Percentiles rank a stretch among this genome's conserved stretches.
These are phyloP conservation scores for Tribonema minus DNA, from an alignment of 108 stramenopile genomes.

Conservation along the genomic window DNA sequence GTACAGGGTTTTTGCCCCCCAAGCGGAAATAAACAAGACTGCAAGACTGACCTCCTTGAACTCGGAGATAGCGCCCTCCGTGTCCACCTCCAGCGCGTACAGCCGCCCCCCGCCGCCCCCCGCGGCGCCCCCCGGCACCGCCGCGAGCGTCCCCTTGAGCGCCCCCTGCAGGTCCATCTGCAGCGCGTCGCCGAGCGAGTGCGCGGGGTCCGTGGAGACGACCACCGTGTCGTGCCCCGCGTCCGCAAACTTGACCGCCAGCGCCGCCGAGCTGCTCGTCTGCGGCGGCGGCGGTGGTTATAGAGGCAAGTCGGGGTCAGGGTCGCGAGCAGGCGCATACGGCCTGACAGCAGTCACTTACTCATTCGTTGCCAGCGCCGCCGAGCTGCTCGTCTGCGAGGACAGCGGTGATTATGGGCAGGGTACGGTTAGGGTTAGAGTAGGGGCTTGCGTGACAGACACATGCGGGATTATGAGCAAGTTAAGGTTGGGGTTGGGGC, in stretches of 20 bases:
- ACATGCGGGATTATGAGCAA: too few species aligned
- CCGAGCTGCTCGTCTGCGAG: constrained; percentile 75
- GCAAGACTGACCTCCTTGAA: constrained; percentile 16
- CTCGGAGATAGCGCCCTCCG: constrained; percentile 62
- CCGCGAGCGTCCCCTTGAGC: too few species aligned
- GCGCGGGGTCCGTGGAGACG: constrained; percentile 96
- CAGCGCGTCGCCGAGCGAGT: constrained; percentile 83
- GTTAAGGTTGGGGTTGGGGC: too few species aligned
- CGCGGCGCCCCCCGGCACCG: too few species aligned
- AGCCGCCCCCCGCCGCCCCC: constrained; percentile 24
- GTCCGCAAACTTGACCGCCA: constrained; percentile 74
- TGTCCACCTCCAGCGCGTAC: constrained; percentile 76
- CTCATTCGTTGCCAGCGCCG: constrained; percentile 75
- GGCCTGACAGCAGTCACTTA: too few species aligned
- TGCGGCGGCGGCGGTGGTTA: too few species aligned
- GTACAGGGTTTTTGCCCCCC: background rate
- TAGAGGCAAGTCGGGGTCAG: too few species aligned
- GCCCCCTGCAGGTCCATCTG: constrained; percentile 36
- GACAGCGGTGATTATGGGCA: too few species aligned
- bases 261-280: constrained; percentile 73
- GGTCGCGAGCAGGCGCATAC: too few species aligned
- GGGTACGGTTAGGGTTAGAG: too few species aligned
- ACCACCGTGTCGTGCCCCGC: constrained; percentile 65
- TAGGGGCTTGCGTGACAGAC: too few species aligned
- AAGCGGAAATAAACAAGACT: too few species aligned